Evolutionary conservation across 305 asterid species (phyloP), one percentile per base, ranked within the genome.

Genomic region (Coffea humblotiana): DNA sequence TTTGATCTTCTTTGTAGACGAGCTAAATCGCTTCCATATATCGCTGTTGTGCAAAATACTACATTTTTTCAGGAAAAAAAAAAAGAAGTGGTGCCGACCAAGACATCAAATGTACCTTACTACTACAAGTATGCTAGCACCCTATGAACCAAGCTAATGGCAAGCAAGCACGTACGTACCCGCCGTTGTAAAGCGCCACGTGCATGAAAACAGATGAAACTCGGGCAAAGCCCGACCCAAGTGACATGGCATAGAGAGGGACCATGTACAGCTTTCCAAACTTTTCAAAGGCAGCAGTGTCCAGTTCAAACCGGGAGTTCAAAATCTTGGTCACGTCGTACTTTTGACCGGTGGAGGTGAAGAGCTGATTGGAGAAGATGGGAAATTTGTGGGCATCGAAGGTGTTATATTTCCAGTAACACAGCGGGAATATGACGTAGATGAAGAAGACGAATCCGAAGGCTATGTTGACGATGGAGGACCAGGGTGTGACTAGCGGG

Each of bases 211-310:
- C 94, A 0, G 99, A 97, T 18, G 99, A 90, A 82, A 96, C 94
- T 80, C 99, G 84, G 23, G 98, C 97, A 14, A 96, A 96, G 23
- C 98, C 98, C 0, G 99, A 96, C 54, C 98, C 99, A 6, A 96
- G 92, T 1, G 99, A 96, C 69, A 94, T 95, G 64, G 99, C 99
- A 77, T 94, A 96, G 58, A 96, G 88, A 74, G 99, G 99, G 82
- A 97, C 92, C 61, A 96, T 97, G 86, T 92, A 96, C 82, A 96
- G 97, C 86, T 96, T 96, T 90, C 99, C 84, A 73, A 94, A 94
- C 2, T 66, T 87, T 10, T 92, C 88, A 77, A 94, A 94, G 68
- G 98, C 97, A 21, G 91, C 51, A 29, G 91, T 74, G 74, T 96
- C 90, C 43, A 94, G 96, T 73, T 96, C 99, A 74, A 76, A 93